phyloP scores from a whole-genome alignment of 2,329 filamentous ascomycete genomes.

The Whalleya microplaca region DNA sequence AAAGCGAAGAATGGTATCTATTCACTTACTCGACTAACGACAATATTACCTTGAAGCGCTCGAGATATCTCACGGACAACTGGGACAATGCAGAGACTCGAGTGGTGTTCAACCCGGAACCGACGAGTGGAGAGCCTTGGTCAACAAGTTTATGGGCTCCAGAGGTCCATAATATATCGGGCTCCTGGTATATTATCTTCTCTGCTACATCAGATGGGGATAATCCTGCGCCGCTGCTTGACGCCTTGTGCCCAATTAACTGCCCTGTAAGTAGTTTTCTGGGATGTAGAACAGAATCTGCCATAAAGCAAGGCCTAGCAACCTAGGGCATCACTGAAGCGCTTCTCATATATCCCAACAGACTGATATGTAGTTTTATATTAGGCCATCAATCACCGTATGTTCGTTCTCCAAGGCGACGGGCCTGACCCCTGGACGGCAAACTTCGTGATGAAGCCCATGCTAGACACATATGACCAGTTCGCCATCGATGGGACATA shows the following conservation, averaged over 20 bases:
- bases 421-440: slow-evolving; percentile 40
- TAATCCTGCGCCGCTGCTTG: slow-evolving; percentile 38
- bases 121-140: slow-evolving; percentile 38
- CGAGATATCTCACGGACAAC: slow-evolving; percentile 42
- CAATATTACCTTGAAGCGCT: slow-evolving; percentile 45
- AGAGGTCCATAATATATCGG: slow-evolving; percentile 41
- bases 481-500: slow-evolving; percentile 44
- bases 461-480: slow-evolving; percentile 41
- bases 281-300: too few relatives aligned
- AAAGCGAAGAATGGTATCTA: slow-evolving; percentile 43
- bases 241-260: slow-evolving; percentile 40
- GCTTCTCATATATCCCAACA: neutral
- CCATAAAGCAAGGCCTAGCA: neutral
- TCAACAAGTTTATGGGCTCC: slow-evolving; percentile 42
- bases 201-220: slow-evolving; percentile 40
- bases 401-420: slow-evolving; percentile 40
- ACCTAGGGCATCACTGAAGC: neutral
- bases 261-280: slow-evolving; percentile 33
- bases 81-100: slow-evolving; percentile 44
- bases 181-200: slow-evolving; percentile 40
- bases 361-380: neutral
- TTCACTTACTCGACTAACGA: slow-evolving; percentile 45
- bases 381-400: slow-evolving; percentile 41
- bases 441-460: slow-evolving; percentile 37
- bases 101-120: slow-evolving; percentile 41